These are phyloP conservation scores for Colletotrichum navitas DNA, from an alignment of 2,329 filamentous ascomycete genomes.

Conservation along the genomic window DNA sequence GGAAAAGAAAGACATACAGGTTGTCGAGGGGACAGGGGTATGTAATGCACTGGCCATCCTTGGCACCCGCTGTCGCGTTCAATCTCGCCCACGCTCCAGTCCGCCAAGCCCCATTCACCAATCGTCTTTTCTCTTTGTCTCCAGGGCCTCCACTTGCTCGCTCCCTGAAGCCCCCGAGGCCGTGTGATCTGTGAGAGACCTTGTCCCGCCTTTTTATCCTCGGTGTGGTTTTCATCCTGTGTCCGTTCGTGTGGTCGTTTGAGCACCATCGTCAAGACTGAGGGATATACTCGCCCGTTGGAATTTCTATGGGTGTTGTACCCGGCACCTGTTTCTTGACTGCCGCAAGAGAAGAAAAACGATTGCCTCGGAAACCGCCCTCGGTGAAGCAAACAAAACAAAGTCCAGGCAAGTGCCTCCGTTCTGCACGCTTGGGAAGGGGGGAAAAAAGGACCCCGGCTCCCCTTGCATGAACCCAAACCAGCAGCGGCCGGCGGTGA, in stretches of 20 bases:
- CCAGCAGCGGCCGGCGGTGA: constrained; percentile 34
- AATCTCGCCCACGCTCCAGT: constrained; percentile 6
- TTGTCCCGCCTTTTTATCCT: constrained; percentile 2
- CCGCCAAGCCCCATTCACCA: background rate
- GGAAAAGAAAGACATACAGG: constrained; percentile 10
- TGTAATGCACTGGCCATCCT: constrained; percentile 15
- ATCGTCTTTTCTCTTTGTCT: background rate
- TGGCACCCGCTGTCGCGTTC: constrained; percentile 20
- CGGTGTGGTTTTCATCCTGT: background rate
- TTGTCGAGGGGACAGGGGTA: constrained; percentile 33
- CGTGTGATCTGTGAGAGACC: constrained; percentile 13
- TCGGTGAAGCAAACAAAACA: background rate
- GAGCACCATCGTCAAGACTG: background rate
- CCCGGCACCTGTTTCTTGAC: background rate
- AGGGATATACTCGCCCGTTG: background rate
- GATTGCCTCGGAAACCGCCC: background rate
- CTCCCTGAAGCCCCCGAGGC: constrained; percentile 41
- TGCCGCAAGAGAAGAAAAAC: constrained; percentile 3
- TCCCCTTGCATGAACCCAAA: constrained; percentile 39
- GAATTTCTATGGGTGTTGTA: background rate
- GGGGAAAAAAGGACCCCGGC: constrained; percentile 1
- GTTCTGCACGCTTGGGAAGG: background rate
- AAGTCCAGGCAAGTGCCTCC: constrained; percentile 6
- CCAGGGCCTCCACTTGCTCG: background rate
- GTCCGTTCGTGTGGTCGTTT: background rate